These are phyloP conservation scores for Herpetospermum pedunculosum DNA, from an alignment of 306 rosid genomes.

Conservation along the genomic window DNA sequence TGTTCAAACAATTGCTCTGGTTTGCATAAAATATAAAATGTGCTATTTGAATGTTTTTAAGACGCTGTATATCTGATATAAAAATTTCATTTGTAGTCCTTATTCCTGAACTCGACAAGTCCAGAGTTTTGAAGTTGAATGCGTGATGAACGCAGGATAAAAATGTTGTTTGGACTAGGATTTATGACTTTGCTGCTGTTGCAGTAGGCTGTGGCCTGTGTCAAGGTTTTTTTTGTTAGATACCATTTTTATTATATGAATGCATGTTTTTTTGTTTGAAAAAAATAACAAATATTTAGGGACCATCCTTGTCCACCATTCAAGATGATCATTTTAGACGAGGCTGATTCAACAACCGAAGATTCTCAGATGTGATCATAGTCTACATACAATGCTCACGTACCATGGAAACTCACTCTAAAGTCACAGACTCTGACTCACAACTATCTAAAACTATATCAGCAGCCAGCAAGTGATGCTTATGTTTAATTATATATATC, in stretches of 20 bases:
- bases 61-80: not conserved
- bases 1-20: too few species aligned
- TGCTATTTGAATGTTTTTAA: too few species aligned
- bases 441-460: constrained; percentile 83
- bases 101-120: too few species aligned
- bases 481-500: not conserved
- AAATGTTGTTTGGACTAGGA: constrained; percentile 80
- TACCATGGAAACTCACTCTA: constrained; percentile 84
- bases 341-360: constrained; percentile 93
- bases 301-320: constrained; percentile 75
- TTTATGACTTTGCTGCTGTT: constrained; percentile 68
- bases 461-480: constrained; percentile 42
- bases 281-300: too few species aligned
- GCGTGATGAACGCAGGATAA: too few species aligned
- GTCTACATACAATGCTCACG: constrained; percentile 29
- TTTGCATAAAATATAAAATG: too few species aligned
- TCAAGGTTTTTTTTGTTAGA: too few species aligned
- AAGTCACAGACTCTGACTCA: constrained; percentile 83
- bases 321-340: constrained; percentile 81
- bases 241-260: too few species aligned
- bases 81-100: constrained; percentile 31
- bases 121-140: too few species aligned
- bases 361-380: constrained; percentile 66
- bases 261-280: too few species aligned
- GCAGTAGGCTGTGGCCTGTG: constrained; percentile 47